Evolutionary conservation across 1,284 basidiomycete species (phyloP).

Genomic region (Trichosporon faecale): DNA sequence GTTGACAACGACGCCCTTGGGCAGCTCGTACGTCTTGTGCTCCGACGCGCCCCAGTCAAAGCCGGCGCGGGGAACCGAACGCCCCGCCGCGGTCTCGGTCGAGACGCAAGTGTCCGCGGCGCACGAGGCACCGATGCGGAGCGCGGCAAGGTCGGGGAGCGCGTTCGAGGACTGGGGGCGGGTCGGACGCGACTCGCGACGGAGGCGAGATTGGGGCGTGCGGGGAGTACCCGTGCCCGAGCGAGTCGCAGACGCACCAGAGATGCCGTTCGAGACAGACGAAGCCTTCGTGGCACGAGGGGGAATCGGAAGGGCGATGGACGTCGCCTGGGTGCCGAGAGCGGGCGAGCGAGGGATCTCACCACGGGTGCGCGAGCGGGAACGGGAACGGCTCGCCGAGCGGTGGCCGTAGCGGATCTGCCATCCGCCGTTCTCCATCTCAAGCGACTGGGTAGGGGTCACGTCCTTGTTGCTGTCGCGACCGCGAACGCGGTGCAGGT

Average conservation of each 20-base stretch:
- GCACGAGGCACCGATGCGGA: slow-evolving; percentile 23
- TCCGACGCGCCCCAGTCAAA: slow-evolving; percentile 39
- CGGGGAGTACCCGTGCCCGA: slow-evolving; percentile 13
- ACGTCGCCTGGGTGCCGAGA: not conserved
- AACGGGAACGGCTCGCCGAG: not conserved
- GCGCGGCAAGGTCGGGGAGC: slow-evolving; percentile 27
- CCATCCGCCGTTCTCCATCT: slow-evolving; percentile 38
- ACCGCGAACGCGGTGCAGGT: slow-evolving; percentile 14
- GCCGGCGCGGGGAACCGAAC: slow-evolving; percentile 29
- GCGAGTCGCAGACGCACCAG: slow-evolving; percentile 7
- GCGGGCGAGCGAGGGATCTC: not conserved
- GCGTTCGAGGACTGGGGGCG: slow-evolving; percentile 11
- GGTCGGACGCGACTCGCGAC: not conserved
- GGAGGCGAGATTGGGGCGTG: slow-evolving; percentile 16
- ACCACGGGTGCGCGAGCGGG: slow-evolving; percentile 8
- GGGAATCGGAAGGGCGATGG: slow-evolving; percentile 22
- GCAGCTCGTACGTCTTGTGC: slow-evolving; percentile 44
- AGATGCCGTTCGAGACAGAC: not conserved
- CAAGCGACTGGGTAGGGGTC: slow-evolving; percentile 44
- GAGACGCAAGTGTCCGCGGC: slow-evolving; percentile 16
- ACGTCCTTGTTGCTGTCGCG: slow-evolving; percentile 18
- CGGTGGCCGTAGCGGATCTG: slow-evolving; percentile 32
- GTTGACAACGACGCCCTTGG: slow-evolving; percentile 39
- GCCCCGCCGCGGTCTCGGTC: slow-evolving; percentile 13
- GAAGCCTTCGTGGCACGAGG: slow-evolving; percentile 13